Conservation (phyloP, 83 land plant genomes). For the Picea abies region DNA sequence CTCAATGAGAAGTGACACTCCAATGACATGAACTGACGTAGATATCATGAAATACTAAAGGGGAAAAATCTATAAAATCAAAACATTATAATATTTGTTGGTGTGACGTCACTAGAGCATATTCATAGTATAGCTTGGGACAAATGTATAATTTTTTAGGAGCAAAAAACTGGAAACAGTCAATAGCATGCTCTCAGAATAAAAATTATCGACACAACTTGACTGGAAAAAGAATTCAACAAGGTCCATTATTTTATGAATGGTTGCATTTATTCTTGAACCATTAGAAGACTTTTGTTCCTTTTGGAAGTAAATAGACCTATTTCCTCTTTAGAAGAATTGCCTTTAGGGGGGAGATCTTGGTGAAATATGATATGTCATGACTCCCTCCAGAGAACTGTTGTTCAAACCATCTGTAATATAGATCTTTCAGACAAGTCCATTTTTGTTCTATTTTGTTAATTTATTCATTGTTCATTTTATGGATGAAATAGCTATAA, state of each 20-base stretch:
- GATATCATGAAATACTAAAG: too few species aligned
- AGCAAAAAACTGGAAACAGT: too few species aligned
- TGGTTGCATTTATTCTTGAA: constrained; percentile 29
- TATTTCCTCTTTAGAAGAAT: constrained; percentile 13
- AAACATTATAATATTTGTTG: too few species aligned
- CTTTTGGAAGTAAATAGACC: neutral
- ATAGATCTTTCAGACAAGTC: constrained; percentile 12
- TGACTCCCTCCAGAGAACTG: constrained; percentile 15
- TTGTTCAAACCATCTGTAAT: neutral
- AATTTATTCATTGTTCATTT: neutral
- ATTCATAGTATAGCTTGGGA: too few species aligned
- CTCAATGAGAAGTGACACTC: too few species aligned
- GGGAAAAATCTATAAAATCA: too few species aligned
- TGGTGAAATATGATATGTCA: constrained; percentile 19
- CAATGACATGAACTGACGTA: too few species aligned
- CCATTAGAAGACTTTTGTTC: constrained; percentile 13
- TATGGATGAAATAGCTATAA: too few species aligned
- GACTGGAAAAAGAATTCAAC: constrained; percentile 37
- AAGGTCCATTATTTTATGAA: constrained; percentile 47
- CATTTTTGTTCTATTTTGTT: constrained; percentile 3
- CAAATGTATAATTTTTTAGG: too few species aligned
- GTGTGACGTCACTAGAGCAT: too few species aligned
- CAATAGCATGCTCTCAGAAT: too few species aligned
- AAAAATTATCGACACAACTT: neutral
- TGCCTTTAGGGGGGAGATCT: constrained; percentile 6